A percentile compares a stretch with the other conserved stretches of the same genome.
Conservation (phyloP, 2,329 filamentous ascomycete species). For the Sphaceloma murrayae region DNA sequence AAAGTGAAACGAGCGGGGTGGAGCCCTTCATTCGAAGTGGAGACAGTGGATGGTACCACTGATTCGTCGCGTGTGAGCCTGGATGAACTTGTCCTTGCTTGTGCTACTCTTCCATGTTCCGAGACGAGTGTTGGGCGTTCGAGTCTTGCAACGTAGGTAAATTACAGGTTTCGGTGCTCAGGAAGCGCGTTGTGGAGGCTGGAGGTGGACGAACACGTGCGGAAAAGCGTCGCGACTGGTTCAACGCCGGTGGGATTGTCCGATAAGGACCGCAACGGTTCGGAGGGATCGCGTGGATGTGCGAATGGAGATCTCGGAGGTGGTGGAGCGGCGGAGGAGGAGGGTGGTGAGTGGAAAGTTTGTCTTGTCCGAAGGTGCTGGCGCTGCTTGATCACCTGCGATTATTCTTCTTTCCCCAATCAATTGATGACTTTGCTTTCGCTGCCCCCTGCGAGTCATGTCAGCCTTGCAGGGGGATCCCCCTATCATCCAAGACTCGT, state of each 20-base stretch:
- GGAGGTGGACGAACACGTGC: conserved; percentile 12
- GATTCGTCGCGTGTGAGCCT: neutral
- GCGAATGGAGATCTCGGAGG: neutral
- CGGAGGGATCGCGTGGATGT: neutral
- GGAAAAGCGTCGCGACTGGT: conserved; percentile 15
- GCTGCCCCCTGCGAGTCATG: neutral
- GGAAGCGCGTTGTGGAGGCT: conserved; percentile 14
- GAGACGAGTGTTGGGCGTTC: neutral
- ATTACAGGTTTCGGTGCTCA: neutral
- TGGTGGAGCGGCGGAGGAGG: conserved; percentile 4
- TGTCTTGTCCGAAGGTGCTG: neutral
- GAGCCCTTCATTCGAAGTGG: conserved; percentile 15
- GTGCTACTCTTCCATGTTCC: conserved; percentile 1
- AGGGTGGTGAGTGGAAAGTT: neutral
- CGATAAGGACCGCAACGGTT: conserved; percentile 2
- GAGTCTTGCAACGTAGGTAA: neutral
- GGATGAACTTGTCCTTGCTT: neutral
- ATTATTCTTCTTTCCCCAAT: no score
- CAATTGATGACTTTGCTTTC: neutral
- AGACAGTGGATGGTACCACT: conserved; percentile 12
- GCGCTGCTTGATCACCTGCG: neutral
- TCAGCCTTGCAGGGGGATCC: no score
- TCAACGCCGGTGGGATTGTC: conserved; percentile 6
- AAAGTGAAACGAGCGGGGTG: conserved; percentile 15
- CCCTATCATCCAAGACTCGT: no score